Base-by-base conservation (phyloP, 164 flowering plant species). In the Malania oleifera region DNA sequence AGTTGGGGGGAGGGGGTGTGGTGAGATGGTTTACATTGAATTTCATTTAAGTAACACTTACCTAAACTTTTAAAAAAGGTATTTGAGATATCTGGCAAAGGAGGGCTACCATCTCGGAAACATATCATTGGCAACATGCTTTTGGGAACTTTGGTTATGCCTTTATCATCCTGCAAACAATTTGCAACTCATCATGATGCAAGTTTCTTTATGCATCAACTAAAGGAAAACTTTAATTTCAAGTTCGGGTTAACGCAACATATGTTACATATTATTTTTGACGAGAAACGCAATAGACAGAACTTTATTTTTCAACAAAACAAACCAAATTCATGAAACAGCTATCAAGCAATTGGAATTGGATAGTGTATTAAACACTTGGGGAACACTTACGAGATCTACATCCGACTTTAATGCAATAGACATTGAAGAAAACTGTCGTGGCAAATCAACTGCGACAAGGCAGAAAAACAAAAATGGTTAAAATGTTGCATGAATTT, bases 391-490 rank as follows among this genome's bases (percentile, higher is more conserved):
- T 73, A 91, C 98, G 57, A 72, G 60, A 70, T 81, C 74, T 38
- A 77, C 83, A 76, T 85, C 80, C 14, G 98, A 78, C 57, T 75
- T 73, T 64, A 91, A 35, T 46, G 66, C 56, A 49, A 91, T 44
- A 14, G 80, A 70, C 75, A 89, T n/a, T 20, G 91, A 72, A 46
- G 96, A 85, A 72, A 91, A 91, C 87, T 82, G 82, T 62, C 73
- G 77, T 10, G 98, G 96, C 74, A 91, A 69, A 60, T 89, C 95
- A 77, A 91, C 98, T 91, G 87, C 70, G 77, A 69, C 41, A 75
- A 19, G 15, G 12, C 17, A 73, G 41, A 73, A 48, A 46, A 61
- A 66, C 1, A 18, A 55, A 57, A 58, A 55, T 50, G 44, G 62
- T 15, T 54, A 41, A 48, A 49, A 47, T 53, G 28, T 43, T 8